Base-by-base conservation (phyloP, 768 basidiomycete genomes). In the Russula compacta region DNA sequence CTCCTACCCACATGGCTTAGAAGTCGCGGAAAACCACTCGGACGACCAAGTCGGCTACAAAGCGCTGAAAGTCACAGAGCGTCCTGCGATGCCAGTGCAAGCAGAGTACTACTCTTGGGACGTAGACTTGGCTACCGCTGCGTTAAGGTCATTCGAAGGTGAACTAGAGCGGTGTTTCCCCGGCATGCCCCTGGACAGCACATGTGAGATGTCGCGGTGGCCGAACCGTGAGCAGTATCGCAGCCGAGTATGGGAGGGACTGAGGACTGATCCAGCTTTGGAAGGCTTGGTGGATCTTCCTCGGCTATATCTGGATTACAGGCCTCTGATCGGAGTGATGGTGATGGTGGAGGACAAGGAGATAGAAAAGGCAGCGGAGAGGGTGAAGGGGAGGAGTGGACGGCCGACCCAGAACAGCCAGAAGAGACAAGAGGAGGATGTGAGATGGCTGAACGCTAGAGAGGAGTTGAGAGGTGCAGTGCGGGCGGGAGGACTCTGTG, bases 241-340 rank as follows among this genome's bases (percentile, higher is more conserved):
- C 38, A 53, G 10, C n/a, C 61, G 60, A 50, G 32, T 67, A 47
- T 70, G 68, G 62, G 72, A 73, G 60, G 78, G 80, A 67, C 71
- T 89, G 66, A 73, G 76, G 60, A 67, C 83, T 46, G 74, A 84
- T 33, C 64, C 76, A 77, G 17, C 69, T 73, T 56, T 70, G 57
- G 60, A 52, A 59, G 15, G 58, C 47, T 54, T 63, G 43, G 47
- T 63, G 68, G 77, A 79, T 12, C 75, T 79, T 51, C 68, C 69
- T 19, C 73, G 74, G 42, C 72, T 87, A 60, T 78, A 81, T 67
- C 70, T 85, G 68, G 89, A 95, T 51, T 88, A 90, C 72, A 73
- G 82, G 66, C 86, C 92, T 36, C 81, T 79, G 72, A 74, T 92
- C 52, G 76, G 85, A 60, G 68, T 74, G 61, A 87, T 95, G 70